phyloP scores from a whole-genome alignment of 495 filamentous ascomycete genomes.

The Immersiella caudata region DNA sequence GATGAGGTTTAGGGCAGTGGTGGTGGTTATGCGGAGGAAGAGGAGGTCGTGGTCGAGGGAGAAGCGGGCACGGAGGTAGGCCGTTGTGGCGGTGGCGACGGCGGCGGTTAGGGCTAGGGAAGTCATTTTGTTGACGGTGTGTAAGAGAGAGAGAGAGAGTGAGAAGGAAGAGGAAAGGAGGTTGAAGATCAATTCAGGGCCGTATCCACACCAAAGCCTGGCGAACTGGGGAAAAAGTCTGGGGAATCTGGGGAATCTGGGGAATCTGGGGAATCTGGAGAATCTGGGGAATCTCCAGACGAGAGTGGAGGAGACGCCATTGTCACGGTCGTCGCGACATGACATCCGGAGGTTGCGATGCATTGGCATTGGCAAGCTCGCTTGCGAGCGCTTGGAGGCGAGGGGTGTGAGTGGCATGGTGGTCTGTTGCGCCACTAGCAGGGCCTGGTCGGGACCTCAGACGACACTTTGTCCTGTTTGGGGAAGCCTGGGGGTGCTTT shows the following conservation, averaged over 20 bases:
- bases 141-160: background rate
- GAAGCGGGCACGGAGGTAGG: conserved; percentile 80
- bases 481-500: background rate
- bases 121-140: background rate
- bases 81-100: conserved; percentile 64
- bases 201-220: background rate
- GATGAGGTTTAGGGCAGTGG: conserved; percentile 42
- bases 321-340: background rate
- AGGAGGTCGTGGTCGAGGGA: conserved; percentile 67
- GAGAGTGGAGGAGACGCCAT: background rate
- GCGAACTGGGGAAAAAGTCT: too few relatives aligned
- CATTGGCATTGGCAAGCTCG: background rate
- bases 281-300: background rate
- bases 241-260: background rate
- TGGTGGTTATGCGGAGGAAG: conserved; percentile 54
- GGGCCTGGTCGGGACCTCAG: background rate
- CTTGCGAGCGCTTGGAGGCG: background rate
- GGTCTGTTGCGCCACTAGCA: background rate
- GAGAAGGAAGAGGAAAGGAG: background rate
- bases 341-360: background rate
- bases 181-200: background rate
- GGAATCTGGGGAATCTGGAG: background rate
- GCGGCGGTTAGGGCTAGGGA: conserved; percentile 57
- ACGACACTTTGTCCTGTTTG: background rate
- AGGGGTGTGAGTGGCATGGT: background rate